A percentile compares a stretch with the other conserved stretches of the same genome.
These are phyloP conservation scores for Aureobasidium lini DNA, from an alignment of 2,329 filamentous ascomycete species.

Conservation along the genomic window DNA sequence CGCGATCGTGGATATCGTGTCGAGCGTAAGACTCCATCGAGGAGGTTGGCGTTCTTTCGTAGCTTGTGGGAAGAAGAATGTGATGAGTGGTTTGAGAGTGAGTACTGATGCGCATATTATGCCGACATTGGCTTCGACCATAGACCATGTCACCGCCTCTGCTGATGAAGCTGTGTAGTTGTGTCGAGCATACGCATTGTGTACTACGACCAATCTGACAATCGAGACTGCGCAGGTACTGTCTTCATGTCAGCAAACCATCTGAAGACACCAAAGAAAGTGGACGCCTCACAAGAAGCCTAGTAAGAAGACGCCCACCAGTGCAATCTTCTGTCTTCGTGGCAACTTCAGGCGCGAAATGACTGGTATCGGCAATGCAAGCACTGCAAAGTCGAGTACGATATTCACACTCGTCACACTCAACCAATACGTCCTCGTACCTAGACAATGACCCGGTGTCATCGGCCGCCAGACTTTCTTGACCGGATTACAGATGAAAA, in stretches of 20 bases:
- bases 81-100: constrained; percentile 36
- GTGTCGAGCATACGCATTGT: background rate
- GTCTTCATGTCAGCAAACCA: background rate
- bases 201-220: constrained; percentile 7
- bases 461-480: constrained; percentile 34
- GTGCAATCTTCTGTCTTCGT: constrained; percentile 25
- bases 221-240: constrained; percentile 10
- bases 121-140: constrained; percentile 36
- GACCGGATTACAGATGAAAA: constrained; percentile 37
- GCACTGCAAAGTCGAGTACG: constrained; percentile 28
- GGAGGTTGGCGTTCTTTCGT: constrained; percentile 19
- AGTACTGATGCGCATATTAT: constrained; percentile 39
- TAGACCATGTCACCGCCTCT: constrained; percentile 34
- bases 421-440: constrained; percentile 36
- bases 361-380: constrained; percentile 28
- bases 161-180: constrained; percentile 26
- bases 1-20: background rate
- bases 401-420: constrained; percentile 30
- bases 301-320: constrained; percentile 29
- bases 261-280: constrained; percentile 15
- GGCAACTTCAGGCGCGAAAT: constrained; percentile 27
- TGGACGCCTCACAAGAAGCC: constrained; percentile 29
- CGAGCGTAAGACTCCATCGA: constrained; percentile 6
- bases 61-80: constrained; percentile 26
- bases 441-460: constrained; percentile 30